Evolutionary conservation across 2,329 filamentous ascomycete genomes (phyloP), one percentile per base, ranked within the genome.

Genomic region (Sordariomycetes sp.): DNA sequence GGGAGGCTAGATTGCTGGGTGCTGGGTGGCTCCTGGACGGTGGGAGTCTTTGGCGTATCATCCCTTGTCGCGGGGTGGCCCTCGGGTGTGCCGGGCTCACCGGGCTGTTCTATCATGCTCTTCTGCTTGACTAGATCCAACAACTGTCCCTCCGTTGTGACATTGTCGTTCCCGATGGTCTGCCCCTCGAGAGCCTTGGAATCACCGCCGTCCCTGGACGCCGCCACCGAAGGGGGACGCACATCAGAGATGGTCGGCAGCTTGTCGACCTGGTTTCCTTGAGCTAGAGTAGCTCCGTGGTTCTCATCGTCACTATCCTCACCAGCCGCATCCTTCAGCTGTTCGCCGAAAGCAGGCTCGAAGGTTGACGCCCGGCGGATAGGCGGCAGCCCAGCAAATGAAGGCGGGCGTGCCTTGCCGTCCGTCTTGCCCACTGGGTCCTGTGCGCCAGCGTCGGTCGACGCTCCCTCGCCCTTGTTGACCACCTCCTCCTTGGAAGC

Each of bases 361-460:
- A 86, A 81, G 3, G 79, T 80, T 18, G 82, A 85, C 16, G 75
- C 76, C 35, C 80, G 75, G 53, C 80, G 76, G 59, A 86, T 83
- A 1, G 80, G 80, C 3, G 83, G 82, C 43, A 86, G 67, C 1
- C 79, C 79, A 24, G 78, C 70, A 61, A 85, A 85, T 1, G 79
- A 82, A 1, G 77, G 72, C 12, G 74, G 70, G 35, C 76, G 72
- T 46, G 73, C 69, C 40, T 74, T 70, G n/a, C 22, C 46, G 20
- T 50, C 46, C 22, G n/a, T 12, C 12, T 20, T n/a, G 18, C 14
- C 22, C 6, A 12, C 10, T 24, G 20, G 46, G 20, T 22, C 18
- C 11, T 22, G 18, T 2, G 3, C 22, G 22, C 6, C 2, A 24
- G 46, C 22, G 46, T 24, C 46, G 22, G 46, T 7, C n/a, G n/a